phyloP scores from a whole-genome alignment of 108 stramenopile genomes.

The Nitzschia sp. region DNA sequence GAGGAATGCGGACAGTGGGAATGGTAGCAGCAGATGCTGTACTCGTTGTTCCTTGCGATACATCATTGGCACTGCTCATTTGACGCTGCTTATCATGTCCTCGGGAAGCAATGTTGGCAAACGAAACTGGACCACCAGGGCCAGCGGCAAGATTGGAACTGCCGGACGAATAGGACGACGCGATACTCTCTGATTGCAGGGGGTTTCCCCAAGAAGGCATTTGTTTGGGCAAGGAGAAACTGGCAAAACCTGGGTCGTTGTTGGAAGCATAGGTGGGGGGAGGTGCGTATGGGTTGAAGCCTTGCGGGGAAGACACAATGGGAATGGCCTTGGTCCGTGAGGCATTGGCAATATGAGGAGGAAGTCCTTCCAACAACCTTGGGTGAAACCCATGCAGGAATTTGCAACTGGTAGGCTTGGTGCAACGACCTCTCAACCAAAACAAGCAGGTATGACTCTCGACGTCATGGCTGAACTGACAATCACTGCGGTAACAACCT shows the following conservation, averaged over 20 bases:
- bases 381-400: conserved; percentile 72
- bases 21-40: conserved; percentile 1
- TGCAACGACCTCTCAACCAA: conserved; percentile 76
- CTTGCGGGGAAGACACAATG: neutral
- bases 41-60: neutral
- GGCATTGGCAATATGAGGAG: conserved; percentile 4
- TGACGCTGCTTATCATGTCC: conserved; percentile 36
- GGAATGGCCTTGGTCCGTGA: neutral
- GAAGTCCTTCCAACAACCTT: conserved; percentile 56
- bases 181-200: neutral
- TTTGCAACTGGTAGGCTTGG: conserved; percentile 59
- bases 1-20: conserved; percentile 57
- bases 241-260: conserved; percentile 9
- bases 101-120: conserved; percentile 56
- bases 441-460: conserved; percentile 74
- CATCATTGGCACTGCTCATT: neutral
- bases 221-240: conserved; percentile 5
- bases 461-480: conserved; percentile 75
- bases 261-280: neutral
- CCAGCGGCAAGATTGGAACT: neutral
- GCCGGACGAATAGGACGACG: conserved; percentile 2
- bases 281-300: neutral
- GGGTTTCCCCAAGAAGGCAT: conserved; percentile 12
- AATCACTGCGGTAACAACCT: conserved; percentile 80
- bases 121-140: conserved; percentile 6